Percentiles rank a stretch among this genome's conserved stretches.
These are phyloP conservation scores for Fistulifera solaris DNA, from an alignment of 108 stramenopile species.

Conservation along the genomic window DNA sequence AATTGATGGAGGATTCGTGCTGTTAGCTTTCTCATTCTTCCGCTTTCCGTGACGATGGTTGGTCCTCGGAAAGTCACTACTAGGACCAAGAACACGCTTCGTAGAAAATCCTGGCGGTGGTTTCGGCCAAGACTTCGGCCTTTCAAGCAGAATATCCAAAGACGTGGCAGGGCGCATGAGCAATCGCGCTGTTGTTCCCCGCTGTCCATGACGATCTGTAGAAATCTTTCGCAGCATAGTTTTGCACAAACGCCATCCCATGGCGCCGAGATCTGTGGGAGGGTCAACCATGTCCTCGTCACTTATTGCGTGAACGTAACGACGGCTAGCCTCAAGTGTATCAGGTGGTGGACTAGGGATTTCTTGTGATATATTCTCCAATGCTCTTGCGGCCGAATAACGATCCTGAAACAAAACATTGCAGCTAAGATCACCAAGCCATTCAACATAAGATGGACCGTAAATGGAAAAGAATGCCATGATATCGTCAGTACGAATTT, in stretches of 20 bases:
- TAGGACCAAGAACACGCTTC: conserved; percentile 55
- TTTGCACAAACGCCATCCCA: conserved; percentile 75
- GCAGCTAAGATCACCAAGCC: conserved; percentile 71
- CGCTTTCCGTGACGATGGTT: conserved; percentile 1
- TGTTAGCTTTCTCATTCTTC: not conserved
- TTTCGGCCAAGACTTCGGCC: conserved; percentile 63
- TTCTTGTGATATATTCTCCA: conserved; percentile 49
- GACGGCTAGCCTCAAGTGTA: not conserved
- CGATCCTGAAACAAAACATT: conserved; percentile 68
- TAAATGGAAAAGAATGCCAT: conserved; percentile 43
- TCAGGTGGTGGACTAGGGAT: conserved; percentile 55
- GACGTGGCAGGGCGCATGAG: conserved; percentile 62
- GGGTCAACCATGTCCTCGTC: conserved; percentile 2
- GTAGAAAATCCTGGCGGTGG: conserved; percentile 69
- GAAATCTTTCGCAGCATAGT: conserved; percentile 58
- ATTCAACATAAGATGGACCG: conserved; percentile 78
- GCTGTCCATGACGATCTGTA: conserved; percentile 61
- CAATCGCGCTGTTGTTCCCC: conserved; percentile 55
- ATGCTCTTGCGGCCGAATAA: conserved; percentile 57
- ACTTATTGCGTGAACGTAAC: not conserved
- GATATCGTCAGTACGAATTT: conserved; percentile 71
- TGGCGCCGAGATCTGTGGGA: conserved; percentile 49
- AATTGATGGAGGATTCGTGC: not conserved
- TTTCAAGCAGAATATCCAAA: conserved; percentile 56
- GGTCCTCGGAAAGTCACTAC: conserved; percentile 22